Base-by-base conservation (phyloP, 2,329 filamentous ascomycete genomes). In the Aspergillus pseudoviridinutans region DNA sequence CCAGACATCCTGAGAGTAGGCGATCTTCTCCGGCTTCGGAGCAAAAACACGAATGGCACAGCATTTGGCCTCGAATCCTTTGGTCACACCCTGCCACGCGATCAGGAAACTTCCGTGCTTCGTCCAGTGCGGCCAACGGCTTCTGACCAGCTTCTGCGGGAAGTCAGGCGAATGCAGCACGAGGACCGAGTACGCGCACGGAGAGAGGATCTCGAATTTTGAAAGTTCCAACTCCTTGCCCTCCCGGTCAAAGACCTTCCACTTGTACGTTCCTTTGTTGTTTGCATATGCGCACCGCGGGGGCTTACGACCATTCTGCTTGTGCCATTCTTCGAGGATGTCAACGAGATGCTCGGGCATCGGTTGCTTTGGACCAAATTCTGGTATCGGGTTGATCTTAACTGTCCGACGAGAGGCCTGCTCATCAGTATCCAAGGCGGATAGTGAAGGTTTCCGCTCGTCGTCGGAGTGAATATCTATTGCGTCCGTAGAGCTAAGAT, bases 241-340 rank as follows among this genome's bases (percentile, higher is more conserved):
- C 9, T 64, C 29, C 6, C 54, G 53, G 28, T 62, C 57, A 42
- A 64, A 67, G 9, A 61, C 56, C n/a, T 58, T 61, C 49, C 54
- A 64, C 32, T 6, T 5, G 12, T 22, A 0, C n/a, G 22, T 5
- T 17, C 12, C 20, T 8, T 10, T 49, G 27, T 3, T 4, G 12
- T 47, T 47, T 5, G 3, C 2, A 24, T 17, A 55, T 24, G 29
- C 27, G 38, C 58, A 64, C 1, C 41, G 49, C 9, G 58, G 62
- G 4, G 9, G 3, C 12, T 44, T 20, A 4, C 24, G n/a, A 1
- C 60, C 54, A 3, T 64, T 50, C 9, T 54, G 17, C 22, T 35
- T 46, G 38, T 62, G 58, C 53, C 60, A 62, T 25, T 58, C 55
- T 14, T 64, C 52, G 14, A 65, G 50, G 2, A 58, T 25, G 8